These are phyloP conservation scores for Camelina sativa DNA, from an alignment of 345 rosid genomes.

Conservation along the genomic window DNA sequence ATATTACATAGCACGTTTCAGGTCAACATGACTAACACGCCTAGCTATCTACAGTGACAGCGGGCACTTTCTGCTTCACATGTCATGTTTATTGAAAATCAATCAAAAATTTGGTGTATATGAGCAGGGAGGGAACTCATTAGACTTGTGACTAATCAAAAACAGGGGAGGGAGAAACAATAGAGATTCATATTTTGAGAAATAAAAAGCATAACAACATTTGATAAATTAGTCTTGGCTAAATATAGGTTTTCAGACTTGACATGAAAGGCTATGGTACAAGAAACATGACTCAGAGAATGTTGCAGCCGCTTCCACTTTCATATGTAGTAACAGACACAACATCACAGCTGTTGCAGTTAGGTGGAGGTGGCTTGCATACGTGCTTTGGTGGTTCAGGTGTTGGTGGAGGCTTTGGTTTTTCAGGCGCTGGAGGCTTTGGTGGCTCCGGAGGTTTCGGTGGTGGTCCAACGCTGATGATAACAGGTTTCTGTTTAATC, in stretches of 20 bases:
- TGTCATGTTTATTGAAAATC: too few species aligned
- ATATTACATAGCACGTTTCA: too few species aligned
- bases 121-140: too few species aligned
- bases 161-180: conserved; percentile 29
- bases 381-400: conserved; percentile 3
- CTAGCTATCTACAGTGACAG: too few species aligned
- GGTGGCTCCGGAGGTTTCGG: conserved; percentile 39
- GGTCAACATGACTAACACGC: too few species aligned
- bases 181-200: conserved; percentile 13
- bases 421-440: conserved; percentile 8
- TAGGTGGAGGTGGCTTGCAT: conserved; percentile 33
- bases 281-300: conserved; percentile 29
- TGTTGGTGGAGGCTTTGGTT: conserved; percentile 17
- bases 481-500: conserved; percentile 47
- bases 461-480: conserved; percentile 45
- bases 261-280: conserved; percentile 25
- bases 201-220: neutral
- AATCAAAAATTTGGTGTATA: too few species aligned
- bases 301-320: conserved; percentile 46
- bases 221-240: conserved; percentile 13
- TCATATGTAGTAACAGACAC: conserved; percentile 43
- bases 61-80: too few species aligned
- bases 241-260: conserved; percentile 16
- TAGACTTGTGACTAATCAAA: neutral
- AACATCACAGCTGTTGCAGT: conserved; percentile 41